Conservation (phyloP, 2,329 filamentous ascomycete genomes). For the Claviceps sp. region DNA sequence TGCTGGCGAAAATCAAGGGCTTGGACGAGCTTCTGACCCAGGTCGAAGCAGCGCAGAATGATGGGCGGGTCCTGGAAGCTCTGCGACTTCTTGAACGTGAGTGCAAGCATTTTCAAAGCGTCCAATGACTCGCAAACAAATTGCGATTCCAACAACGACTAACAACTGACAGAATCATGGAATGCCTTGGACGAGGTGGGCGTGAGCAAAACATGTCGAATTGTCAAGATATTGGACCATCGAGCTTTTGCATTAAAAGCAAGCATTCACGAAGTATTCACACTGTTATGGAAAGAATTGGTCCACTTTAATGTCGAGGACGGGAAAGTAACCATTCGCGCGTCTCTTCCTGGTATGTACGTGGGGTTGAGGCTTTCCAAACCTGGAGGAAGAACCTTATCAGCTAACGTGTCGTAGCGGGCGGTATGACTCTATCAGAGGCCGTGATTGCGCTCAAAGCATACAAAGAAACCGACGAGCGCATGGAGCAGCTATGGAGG, state of each 20-base stretch:
- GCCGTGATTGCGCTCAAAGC: constrained; percentile 42
- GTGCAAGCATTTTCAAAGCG: constrained; percentile 9
- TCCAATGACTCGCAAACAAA: background rate
- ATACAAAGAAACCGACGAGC: constrained; percentile 47
- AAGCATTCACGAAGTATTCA: constrained; percentile 51
- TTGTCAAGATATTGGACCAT: constrained; percentile 50
- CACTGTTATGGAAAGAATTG: constrained; percentile 56
- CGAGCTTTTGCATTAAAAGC: constrained; percentile 53
- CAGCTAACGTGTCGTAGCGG: constrained; percentile 23
- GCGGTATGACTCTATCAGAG: constrained; percentile 38
- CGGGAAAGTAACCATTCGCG: constrained; percentile 41
- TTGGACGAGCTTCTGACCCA: constrained; percentile 49
- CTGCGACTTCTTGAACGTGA: constrained; percentile 42
- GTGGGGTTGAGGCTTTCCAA: no score
- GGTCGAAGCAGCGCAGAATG: constrained; percentile 43
- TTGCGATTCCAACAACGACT: constrained; percentile 4
- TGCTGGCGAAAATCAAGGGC: constrained; percentile 36
- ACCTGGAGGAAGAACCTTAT: background rate
- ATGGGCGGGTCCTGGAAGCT: constrained; percentile 42
- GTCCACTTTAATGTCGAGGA: constrained; percentile 46
- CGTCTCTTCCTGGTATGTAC: constrained; percentile 33
- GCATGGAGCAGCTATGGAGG: constrained; percentile 47
- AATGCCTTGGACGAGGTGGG: constrained; percentile 44
- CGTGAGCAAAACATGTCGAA: constrained; percentile 46
- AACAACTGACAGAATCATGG: constrained; percentile 34